Evolutionary conservation across 768 basidiomycete genomes (phyloP), one percentile per base, ranked within the genome.

Genomic region (Dentipellis fragilis): DNA sequence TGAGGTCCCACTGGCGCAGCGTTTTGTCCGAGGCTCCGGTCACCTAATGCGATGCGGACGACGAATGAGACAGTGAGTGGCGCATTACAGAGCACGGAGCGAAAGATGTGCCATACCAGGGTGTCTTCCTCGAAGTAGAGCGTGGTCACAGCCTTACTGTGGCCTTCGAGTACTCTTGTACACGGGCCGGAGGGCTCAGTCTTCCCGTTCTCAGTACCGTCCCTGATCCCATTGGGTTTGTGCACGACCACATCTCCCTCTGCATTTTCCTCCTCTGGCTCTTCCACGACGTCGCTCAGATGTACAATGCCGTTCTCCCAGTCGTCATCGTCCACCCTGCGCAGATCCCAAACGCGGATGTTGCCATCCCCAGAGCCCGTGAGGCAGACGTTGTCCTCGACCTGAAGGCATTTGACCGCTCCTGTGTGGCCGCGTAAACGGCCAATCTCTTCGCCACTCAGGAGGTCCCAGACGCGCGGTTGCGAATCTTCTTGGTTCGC

Each of bases 1-100:
- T 82, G 54, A 98, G 80, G 66, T 98, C 96, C 96, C 96, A 99
- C 67, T 98, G 95, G 2, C 96, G 89, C 54, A 99, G 78, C 0
- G 96, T 99, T 71, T 97, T 97, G 73, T 99, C 96, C 3, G 91
- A 93, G 5, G 96, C 95, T 36, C 96, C 96, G 8, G 94, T 97
- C 11, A 98, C 91, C 93, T 94, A 62, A 55, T 57, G 52, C 11
- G 16, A 54, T 39, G 10, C 29, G 21, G 22, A 29, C 14, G 11
- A 7, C 34, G 12, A 29, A 6, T 3, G 29, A 29, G 29, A 29
- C 29, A 6, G 29, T 29, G 29, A 29, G 29, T 6, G 29, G 29
- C 29, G 29, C 29, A 6, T 3, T 29, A 29, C 3, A 49, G 34
- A 12, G 10, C 45, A 46, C 36, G 42, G 42, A 2, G 3, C 3